Evolutionary conservation across 2,329 filamentous ascomycete genomes (phyloP).

Genomic region (Paracorniculantispora psalliotae): DNA sequence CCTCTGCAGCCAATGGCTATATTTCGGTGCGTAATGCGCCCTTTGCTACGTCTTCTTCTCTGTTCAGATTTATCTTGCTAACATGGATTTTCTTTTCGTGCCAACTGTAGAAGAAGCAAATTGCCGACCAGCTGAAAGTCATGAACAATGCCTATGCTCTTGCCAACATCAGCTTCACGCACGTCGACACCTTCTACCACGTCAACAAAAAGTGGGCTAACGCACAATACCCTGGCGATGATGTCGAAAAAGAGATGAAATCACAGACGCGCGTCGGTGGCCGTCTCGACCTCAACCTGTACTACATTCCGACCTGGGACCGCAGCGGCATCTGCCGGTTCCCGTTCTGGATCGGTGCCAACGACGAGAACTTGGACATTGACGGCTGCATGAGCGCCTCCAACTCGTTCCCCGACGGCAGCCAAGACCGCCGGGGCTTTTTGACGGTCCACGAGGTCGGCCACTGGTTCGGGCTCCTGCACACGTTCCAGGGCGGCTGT

Average conservation of each 20-base stretch:
- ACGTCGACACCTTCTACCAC: slow-evolving; percentile 2
- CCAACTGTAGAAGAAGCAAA: neutral
- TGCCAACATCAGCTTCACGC: neutral
- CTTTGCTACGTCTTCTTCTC: no score
- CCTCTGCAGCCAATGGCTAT: neutral
- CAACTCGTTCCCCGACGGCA: slow-evolving; percentile 33
- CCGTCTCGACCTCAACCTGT: slow-evolving; percentile 41
- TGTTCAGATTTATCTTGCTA: neutral
- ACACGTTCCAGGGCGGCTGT: slow-evolving; percentile 43
- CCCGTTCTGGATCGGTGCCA: slow-evolving; percentile 28
- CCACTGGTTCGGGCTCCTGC: slow-evolving; percentile 45
- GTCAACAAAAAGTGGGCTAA: slow-evolving; percentile 1
- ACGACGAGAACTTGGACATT: slow-evolving; percentile 29
- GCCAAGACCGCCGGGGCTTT: slow-evolving; percentile 30
- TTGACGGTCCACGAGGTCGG: slow-evolving; percentile 39
- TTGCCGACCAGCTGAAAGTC: neutral
- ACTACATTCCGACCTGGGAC: slow-evolving; percentile 36
- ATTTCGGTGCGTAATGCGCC: neutral
- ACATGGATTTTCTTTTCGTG: neutral
- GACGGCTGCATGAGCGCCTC: slow-evolving; percentile 37
- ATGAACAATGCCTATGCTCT: neutral
- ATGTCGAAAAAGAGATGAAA: neutral
- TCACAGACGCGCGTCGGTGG: slow-evolving; percentile 34
- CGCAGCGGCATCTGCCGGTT: slow-evolving; percentile 43
- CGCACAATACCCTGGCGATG: neutral